phyloP scores from a whole-genome alignment of 768 basidiomycete species.

The Rhizopogon vesiculosus region DNA sequence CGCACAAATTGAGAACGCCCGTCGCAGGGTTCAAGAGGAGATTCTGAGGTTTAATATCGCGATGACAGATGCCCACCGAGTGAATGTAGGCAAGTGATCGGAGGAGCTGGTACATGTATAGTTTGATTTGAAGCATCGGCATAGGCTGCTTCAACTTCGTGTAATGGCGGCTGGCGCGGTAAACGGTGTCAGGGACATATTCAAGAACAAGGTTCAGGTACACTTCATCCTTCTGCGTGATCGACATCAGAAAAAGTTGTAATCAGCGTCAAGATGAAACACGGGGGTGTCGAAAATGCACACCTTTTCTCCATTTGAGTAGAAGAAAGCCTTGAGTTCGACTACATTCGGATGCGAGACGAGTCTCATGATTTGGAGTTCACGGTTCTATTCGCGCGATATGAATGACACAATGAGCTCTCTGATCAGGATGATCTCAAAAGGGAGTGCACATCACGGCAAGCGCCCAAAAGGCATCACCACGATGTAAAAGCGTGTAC shows the following conservation, averaged over 20 bases:
- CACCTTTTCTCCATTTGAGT: slow-evolving; percentile 99
- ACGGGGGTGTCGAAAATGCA: slow-evolving; percentile 16
- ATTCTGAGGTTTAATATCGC: slow-evolving; percentile 99
- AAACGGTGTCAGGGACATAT: slow-evolving; percentile 99
- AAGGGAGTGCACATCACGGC: not conserved
- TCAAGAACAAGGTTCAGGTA: slow-evolving; percentile 99
- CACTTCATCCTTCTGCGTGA: slow-evolving; percentile 91
- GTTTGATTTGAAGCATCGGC: slow-evolving; percentile 99
- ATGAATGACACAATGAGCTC: not conserved
- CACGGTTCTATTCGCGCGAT: slow-evolving; percentile 73
- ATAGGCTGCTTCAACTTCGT: slow-evolving; percentile 99
- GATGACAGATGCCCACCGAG: slow-evolving; percentile 98
- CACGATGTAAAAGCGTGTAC: slow-evolving; percentile 20
- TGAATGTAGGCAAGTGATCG: slow-evolving; percentile 99
- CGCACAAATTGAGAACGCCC: slow-evolving; percentile 95
- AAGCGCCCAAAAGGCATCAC: not conserved
- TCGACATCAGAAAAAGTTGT: not conserved
- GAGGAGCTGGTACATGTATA: slow-evolving; percentile 99
- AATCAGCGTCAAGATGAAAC: slow-evolving; percentile 4
- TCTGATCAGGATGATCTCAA: slow-evolving; percentile 10
- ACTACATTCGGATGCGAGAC: slow-evolving; percentile 97
- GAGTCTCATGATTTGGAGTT: slow-evolving; percentile 97
- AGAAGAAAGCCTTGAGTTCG: slow-evolving; percentile 97
- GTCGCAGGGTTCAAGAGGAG: slow-evolving; percentile 95
- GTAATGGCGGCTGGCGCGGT: slow-evolving; percentile 97